Conservation (phyloP, 2,329 filamentous ascomycete genomes). For the Claviceps spartinae region DNA sequence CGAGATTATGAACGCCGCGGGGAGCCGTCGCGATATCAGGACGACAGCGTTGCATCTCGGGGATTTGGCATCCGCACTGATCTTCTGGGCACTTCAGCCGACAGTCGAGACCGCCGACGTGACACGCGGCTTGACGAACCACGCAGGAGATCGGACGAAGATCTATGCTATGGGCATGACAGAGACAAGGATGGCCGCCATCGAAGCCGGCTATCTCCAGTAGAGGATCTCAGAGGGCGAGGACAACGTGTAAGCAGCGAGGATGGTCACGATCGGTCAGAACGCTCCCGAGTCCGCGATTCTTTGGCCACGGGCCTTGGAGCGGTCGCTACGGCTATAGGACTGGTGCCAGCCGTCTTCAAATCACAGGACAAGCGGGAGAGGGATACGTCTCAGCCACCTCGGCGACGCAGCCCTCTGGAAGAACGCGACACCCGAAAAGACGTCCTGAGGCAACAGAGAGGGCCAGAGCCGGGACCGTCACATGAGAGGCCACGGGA, state of each 20-base stretch:
- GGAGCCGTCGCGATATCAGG: conserved; percentile 25
- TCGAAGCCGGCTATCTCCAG: conserved; percentile 11
- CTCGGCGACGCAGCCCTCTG: conserved; percentile 18
- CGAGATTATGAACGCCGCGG: conserved; percentile 19
- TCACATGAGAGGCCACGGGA: conserved; percentile 4
- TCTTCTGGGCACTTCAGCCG: conserved; percentile 23
- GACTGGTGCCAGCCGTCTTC: conserved; percentile 24
- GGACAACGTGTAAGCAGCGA: conserved; percentile 18
- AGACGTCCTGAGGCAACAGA: conserved; percentile 8
- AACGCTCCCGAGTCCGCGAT: conserved; percentile 31
- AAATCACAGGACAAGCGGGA: conserved; percentile 25
- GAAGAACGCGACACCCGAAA: conserved; percentile 15
- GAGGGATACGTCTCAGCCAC: conserved; percentile 16
- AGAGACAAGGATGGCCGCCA: conserved; percentile 17
- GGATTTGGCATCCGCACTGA: conserved; percentile 40
- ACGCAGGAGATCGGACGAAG: conserved; percentile 19
- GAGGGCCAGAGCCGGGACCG: conserved; percentile 8
- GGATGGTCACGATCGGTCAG: conserved; percentile 20
- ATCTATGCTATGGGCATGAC: conserved; percentile 15
- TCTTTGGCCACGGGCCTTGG: conserved; percentile 35
- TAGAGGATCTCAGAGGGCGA: conserved; percentile 17
- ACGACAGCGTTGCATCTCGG: conserved; percentile 31
- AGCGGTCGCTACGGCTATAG: conserved; percentile 34
- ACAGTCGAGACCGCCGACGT: conserved; percentile 26
- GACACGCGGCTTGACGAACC: conserved; percentile 17